These are phyloP conservation scores for Nematodospora anomalae DNA, from an alignment of 1,139 yeast genomes.

Conservation along the genomic window DNA sequence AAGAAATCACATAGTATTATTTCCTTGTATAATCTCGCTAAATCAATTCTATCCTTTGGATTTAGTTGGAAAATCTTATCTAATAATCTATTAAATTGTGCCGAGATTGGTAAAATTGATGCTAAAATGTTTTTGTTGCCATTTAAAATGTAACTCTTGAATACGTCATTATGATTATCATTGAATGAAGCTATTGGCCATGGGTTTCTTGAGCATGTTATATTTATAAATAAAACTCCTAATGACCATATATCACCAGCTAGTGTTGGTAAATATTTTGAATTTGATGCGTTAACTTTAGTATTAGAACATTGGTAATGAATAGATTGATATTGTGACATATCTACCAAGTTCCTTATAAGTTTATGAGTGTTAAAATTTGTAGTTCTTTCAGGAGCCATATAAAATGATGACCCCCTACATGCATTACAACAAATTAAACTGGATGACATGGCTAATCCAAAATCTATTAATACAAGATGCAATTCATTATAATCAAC, in stretches of 20 bases:
- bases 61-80: slow-evolving; percentile 56
- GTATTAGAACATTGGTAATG: slow-evolving; percentile 17
- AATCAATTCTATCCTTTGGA: slow-evolving; percentile 61
- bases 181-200: slow-evolving; percentile 81
- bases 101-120: slow-evolving; percentile 63
- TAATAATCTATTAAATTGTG: slow-evolving; percentile 57
- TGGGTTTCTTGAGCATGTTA: slow-evolving; percentile 84
- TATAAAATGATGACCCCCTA: slow-evolving; percentile 84
- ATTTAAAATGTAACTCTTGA: slow-evolving; percentile 44
- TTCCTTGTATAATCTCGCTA: slow-evolving; percentile 47
- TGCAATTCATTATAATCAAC: slow-evolving; percentile 56
- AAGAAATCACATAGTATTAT: slow-evolving; percentile 43
- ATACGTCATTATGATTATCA: slow-evolving; percentile 50
- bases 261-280: slow-evolving; percentile 56
- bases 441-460: slow-evolving; percentile 66
- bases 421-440: slow-evolving; percentile 70
- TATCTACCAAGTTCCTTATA: slow-evolving; percentile 30
- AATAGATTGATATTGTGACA: slow-evolving; percentile 27
- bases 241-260: slow-evolving; percentile 90
- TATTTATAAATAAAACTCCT: slow-evolving; percentile 76
- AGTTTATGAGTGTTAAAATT: slow-evolving; percentile 39
- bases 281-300: slow-evolving; percentile 19
- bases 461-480: slow-evolving; percentile 78
- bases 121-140: slow-evolving; percentile 29
- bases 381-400: slow-evolving; percentile 86